phyloP scores from a whole-genome alignment of 192 early-diverging fungal genomes.

The Backusella psychrophila region DNA sequence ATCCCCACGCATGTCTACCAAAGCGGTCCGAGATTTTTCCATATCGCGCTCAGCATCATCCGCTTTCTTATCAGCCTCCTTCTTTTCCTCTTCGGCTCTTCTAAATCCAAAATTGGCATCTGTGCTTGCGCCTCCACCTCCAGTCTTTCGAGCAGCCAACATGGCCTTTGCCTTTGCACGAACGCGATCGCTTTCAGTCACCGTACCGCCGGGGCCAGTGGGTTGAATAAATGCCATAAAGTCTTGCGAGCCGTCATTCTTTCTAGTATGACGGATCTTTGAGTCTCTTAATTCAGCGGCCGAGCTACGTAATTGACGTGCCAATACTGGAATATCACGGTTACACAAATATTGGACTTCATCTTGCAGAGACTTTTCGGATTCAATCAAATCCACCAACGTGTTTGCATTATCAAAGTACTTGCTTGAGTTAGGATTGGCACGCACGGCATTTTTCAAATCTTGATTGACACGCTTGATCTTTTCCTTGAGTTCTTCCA shows the following conservation, averaged over 20 bases:
- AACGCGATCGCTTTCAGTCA: constrained; percentile 52
- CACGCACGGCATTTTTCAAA: constrained; percentile 5
- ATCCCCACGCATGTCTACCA: constrained; percentile 39
- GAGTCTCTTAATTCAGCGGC: constrained; percentile 40
- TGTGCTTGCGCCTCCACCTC: constrained; percentile 30
- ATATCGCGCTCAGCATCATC: constrained; percentile 44
- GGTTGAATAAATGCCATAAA: constrained; percentile 35
- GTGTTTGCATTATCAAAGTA: constrained; percentile 17
- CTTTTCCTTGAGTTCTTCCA: constrained; percentile 45
- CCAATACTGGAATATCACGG: constrained; percentile 42
- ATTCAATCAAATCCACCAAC: constrained; percentile 23
- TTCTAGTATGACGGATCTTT: constrained; percentile 39
- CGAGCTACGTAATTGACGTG: constrained; percentile 40
- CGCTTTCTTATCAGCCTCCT: constrained; percentile 40
- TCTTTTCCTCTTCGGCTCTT: constrained; percentile 49
- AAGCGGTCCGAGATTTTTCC: constrained; percentile 38
- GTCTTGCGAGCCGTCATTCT: constrained; percentile 34
- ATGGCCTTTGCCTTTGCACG: constrained; percentile 53
- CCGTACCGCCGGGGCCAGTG: constrained; percentile 50
- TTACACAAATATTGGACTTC: constrained; percentile 43
- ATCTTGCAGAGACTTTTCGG: constrained; percentile 22
- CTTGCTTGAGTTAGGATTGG: background rate
- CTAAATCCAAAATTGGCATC: constrained; percentile 22
- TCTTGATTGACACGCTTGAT: constrained; percentile 42
- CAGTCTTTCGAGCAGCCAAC: constrained; percentile 51